These are phyloP conservation scores for Trapa bicornis DNA, from an alignment of 345 rosid genomes.

Conservation along the genomic window DNA sequence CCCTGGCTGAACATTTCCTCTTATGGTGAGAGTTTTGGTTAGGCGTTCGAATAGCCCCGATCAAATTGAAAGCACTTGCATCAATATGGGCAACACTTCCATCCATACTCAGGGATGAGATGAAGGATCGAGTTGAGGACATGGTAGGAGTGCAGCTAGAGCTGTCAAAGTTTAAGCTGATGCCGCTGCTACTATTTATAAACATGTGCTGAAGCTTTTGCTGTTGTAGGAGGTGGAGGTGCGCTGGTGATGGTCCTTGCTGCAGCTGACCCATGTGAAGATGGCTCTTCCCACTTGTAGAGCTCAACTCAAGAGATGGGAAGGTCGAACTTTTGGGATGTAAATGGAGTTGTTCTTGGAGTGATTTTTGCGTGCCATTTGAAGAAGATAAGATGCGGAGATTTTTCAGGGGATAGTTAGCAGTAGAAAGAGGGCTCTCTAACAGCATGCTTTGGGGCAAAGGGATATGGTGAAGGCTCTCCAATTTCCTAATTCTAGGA, in stretches of 20 bases:
- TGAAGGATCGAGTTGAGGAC: slow-evolving; percentile 64
- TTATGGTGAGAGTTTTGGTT: slow-evolving; percentile 61
- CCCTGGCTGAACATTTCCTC: slow-evolving; percentile 53
- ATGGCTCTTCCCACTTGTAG: slow-evolving; percentile 17
- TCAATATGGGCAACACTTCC: slow-evolving; percentile 58
- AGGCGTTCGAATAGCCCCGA: slow-evolving; percentile 38
- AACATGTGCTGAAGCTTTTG: slow-evolving; percentile 51
- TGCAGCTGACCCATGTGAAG: slow-evolving; percentile 34
- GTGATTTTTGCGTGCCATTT: slow-evolving; percentile 13
- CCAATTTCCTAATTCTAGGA: slow-evolving; percentile 83
- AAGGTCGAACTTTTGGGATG: slow-evolving; percentile 6
- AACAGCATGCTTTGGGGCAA: slow-evolving; percentile 43
- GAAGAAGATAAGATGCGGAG: too few species aligned
- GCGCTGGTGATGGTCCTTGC: slow-evolving; percentile 24
- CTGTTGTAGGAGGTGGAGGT: slow-evolving; percentile 37
- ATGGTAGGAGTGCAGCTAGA: slow-evolving; percentile 67
- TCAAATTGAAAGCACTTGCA: slow-evolving; percentile 45
- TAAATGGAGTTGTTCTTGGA: slow-evolving; percentile 11
- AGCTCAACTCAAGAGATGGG: slow-evolving; percentile 9
- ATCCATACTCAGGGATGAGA: slow-evolving; percentile 64
- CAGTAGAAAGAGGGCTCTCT: slow-evolving; percentile 31
- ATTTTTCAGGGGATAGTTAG: slow-evolving; percentile 29
- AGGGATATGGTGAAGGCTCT: slow-evolving; percentile 31
- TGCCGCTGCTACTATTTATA: slow-evolving; percentile 45
- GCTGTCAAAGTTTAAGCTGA: slow-evolving; percentile 60